Conservation (phyloP, 176 grass and related monocot genomes). For the Canna indica region DNA sequence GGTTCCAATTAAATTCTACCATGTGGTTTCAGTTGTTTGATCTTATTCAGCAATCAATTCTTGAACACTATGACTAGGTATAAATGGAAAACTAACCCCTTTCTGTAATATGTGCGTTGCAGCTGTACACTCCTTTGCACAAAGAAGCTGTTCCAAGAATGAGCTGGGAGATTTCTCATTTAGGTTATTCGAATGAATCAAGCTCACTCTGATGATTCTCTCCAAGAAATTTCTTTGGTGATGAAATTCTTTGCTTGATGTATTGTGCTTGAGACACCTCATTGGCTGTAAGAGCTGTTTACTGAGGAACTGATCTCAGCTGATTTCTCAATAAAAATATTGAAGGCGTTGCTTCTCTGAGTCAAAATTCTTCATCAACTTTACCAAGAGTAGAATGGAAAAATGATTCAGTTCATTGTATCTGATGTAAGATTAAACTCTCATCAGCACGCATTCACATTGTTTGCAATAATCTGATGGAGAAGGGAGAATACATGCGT, state of each 20-base stretch:
- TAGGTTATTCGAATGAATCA: slow-evolving; percentile 50
- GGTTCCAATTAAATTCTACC: background rate
- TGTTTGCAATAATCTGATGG: background rate
- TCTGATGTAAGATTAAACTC: background rate
- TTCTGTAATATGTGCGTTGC: slow-evolving; percentile 9
- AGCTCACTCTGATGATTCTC: slow-evolving; percentile 17
- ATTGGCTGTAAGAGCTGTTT: no score
- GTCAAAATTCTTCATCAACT: background rate
- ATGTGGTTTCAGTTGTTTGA: background rate
- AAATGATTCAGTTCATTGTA: background rate
- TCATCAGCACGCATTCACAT: background rate
- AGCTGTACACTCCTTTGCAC: slow-evolving; percentile 69
- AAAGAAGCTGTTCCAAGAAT: slow-evolving; percentile 45
- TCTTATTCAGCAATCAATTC: background rate
- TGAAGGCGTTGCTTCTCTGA: background rate
- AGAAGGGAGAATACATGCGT: no score
- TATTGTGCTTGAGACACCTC: background rate
- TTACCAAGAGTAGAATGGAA: background rate
- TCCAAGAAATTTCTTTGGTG: background rate
- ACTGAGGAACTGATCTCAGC: background rate
- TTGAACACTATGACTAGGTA: background rate
- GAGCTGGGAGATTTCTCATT: slow-evolving; percentile 64
- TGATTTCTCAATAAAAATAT: background rate
- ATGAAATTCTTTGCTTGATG: slow-evolving; percentile 13
- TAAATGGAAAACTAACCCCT: background rate